Conservation (phyloP, 2,329 filamentous ascomycete genomes). For the Byssothecium circinans region DNA sequence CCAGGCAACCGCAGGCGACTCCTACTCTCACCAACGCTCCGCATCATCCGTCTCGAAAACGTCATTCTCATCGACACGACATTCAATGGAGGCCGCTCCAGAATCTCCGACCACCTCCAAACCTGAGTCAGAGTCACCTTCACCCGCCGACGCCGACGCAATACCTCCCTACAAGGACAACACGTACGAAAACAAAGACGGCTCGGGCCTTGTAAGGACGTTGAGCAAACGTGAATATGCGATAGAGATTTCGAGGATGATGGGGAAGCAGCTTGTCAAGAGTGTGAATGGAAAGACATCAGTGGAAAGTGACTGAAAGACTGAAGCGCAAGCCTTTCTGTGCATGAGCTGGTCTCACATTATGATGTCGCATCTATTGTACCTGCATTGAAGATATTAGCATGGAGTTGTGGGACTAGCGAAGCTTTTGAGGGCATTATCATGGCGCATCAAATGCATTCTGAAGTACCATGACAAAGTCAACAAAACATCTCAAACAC, state of each 20-base stretch:
- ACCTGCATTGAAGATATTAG: background rate
- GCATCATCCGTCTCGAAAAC: conserved; percentile 1
- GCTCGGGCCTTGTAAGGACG: conserved; percentile 15
- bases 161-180: conserved; percentile 24
- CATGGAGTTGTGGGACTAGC: background rate
- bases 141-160: conserved; percentile 12
- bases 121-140: background rate
- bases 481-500: too few species aligned
- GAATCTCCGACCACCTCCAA: background rate
- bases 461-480: background rate
- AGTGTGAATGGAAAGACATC: conserved; percentile 15
- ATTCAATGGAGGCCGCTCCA: conserved; percentile 3
- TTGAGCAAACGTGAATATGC: conserved; percentile 29
- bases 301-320: background rate
- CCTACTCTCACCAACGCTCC: background rate
- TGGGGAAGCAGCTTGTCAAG: conserved; percentile 27
- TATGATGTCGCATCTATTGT: background rate
- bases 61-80: background rate
- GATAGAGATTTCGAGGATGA: conserved; percentile 29
- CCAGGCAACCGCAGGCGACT: background rate
- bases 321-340: background rate
- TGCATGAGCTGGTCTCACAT: background rate
- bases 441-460: background rate
- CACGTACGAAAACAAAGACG: conserved; percentile 24
- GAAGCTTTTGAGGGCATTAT: background rate